Evolutionary conservation across 352 stramenopile species (phyloP).

Genomic region (Globisporangium solare): DNA sequence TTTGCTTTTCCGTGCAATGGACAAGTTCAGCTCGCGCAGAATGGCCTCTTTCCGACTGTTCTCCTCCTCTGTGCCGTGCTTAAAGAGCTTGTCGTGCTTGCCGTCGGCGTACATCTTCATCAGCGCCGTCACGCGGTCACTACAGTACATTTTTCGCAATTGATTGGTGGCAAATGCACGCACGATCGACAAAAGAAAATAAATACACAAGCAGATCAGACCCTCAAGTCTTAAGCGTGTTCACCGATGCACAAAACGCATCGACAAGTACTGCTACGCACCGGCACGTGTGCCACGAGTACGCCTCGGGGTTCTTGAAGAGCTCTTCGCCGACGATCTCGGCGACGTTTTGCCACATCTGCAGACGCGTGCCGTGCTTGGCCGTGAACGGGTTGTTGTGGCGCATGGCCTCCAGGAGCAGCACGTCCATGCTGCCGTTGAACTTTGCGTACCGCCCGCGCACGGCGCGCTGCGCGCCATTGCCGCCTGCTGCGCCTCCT

Average conservation of each 20-base stretch:
- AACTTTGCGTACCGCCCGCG: slow-evolving; percentile 81
- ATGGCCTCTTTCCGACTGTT: slow-evolving; percentile 66
- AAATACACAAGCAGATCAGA: neutral
- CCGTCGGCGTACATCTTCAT: slow-evolving; percentile 77
- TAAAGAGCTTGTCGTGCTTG: slow-evolving; percentile 84
- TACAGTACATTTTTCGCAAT: neutral
- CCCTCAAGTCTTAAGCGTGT: no score
- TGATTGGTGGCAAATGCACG: neutral
- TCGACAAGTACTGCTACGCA: slow-evolving; percentile 17
- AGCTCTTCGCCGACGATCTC: slow-evolving; percentile 52
- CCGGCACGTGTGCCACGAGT: slow-evolving; percentile 82
- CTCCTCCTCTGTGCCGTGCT: slow-evolving; percentile 65
- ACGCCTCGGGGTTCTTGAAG: slow-evolving; percentile 65
- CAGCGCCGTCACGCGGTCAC: slow-evolving; percentile 67
- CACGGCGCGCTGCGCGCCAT: slow-evolving; percentile 22
- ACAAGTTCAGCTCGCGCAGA: slow-evolving; percentile 51
- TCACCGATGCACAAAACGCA: neutral
- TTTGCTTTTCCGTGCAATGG: slow-evolving; percentile 46
- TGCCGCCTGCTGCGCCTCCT: neutral
- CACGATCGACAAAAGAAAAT: neutral
- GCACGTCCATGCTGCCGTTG: slow-evolving; percentile 68
- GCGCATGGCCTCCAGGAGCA: slow-evolving; percentile 69
- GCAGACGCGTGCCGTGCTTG: slow-evolving; percentile 77
- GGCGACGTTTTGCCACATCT: slow-evolving; percentile 77
- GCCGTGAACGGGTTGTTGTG: slow-evolving; percentile 73